These are phyloP conservation scores for Mucor circinelloides DNA, from an alignment of 371 early-diverging fungal genomes.

Conservation along the genomic window DNA sequence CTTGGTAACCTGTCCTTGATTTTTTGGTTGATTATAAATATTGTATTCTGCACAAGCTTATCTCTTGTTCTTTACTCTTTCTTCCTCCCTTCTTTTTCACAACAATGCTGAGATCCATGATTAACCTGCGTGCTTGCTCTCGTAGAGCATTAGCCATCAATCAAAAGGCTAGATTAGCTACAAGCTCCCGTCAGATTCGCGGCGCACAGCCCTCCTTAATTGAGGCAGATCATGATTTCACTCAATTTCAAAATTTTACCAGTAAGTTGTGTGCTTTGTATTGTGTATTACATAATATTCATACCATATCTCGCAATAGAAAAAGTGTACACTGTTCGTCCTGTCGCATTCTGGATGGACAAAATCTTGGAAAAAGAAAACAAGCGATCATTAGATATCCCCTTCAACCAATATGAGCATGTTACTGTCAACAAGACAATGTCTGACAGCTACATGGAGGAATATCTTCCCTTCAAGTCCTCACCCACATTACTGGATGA, in stretches of 20 bases:
- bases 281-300: background rate
- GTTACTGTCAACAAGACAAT: constrained; percentile 10
- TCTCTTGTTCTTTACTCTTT: background rate
- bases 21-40: background rate
- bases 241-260: background rate
- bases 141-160: background rate
- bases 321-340: constrained; percentile 41
- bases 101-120: background rate
- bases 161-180: constrained; percentile 14
- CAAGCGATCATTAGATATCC: constrained; percentile 9
- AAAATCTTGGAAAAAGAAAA: constrained; percentile 24
- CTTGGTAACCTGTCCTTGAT: constrained; percentile 7
- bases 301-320: constrained; percentile 6
- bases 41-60: background rate
- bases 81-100: background rate
- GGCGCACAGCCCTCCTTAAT: constrained; percentile 17
- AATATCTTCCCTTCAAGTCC: constrained; percentile 75
- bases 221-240: constrained; percentile 8
- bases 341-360: constrained; percentile 45
- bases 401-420: constrained; percentile 2
- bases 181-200: constrained; percentile 17
- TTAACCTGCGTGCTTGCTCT: background rate
- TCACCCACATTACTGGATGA: constrained; percentile 78
- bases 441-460: constrained; percentile 77
- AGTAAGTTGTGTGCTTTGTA: background rate